Evolutionary conservation across 257 asterid genomes (phyloP).

Genomic region (Datura wrightii): DNA sequence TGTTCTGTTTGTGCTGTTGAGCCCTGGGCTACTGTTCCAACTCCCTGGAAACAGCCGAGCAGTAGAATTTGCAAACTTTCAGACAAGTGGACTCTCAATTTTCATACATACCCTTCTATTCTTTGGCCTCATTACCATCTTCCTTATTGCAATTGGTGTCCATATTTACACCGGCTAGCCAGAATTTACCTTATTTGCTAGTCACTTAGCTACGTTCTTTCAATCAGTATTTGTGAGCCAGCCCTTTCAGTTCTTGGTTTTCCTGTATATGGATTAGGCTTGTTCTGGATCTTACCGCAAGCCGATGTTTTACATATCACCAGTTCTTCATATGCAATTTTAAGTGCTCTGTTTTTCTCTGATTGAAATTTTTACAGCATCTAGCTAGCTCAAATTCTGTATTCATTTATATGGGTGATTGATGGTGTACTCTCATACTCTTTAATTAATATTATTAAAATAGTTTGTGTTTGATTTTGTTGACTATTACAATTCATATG

Average conservation of each 20-base stretch:
- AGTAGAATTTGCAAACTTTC: conserved; percentile 74
- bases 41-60: conserved; percentile 70
- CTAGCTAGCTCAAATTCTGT: background rate
- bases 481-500: background rate
- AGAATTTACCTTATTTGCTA: background rate
- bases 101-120: conserved; percentile 73
- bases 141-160: conserved; percentile 75
- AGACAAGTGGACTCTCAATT: conserved; percentile 79
- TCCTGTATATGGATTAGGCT: background rate
- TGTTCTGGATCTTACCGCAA: background rate
- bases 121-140: conserved; percentile 79
- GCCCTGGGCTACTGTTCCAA: conserved; percentile 88
- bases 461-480: background rate
- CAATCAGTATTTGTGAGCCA: background rate
- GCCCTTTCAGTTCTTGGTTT: background rate
- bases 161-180: conserved; percentile 70
- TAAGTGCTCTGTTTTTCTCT: background rate
- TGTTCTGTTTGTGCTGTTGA: conserved; percentile 79
- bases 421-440: background rate
- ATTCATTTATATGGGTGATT: background rate
- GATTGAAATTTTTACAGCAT: background rate
- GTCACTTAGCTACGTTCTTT: background rate
- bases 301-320: background rate
- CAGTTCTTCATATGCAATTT: background rate
- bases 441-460: background rate